Conservation (phyloP, 306 rosid species). For the Mucuna pruriens region DNA sequence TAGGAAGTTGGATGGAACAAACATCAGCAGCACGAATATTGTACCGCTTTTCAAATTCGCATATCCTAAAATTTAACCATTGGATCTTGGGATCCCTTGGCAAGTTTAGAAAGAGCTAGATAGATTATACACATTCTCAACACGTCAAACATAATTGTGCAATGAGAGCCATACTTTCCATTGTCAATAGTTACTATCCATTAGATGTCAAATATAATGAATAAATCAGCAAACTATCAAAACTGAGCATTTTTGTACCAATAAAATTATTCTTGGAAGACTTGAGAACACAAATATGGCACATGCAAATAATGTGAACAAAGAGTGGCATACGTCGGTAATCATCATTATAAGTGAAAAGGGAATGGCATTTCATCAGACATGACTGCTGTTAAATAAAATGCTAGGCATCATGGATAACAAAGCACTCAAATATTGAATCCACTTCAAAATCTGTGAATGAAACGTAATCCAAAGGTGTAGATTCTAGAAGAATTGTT, state of each 20-base stretch:
- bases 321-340: background rate
- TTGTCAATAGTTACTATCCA: background rate
- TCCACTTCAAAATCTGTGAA: background rate
- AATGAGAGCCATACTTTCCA: background rate
- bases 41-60: background rate
- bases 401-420: background rate
- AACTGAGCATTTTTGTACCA: background rate
- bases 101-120: background rate
- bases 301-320: background rate
- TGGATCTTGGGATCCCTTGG: background rate
- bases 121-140: background rate
- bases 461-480: background rate
- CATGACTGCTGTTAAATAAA: background rate
- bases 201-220: background rate
- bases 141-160: background rate
- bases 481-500: background rate
- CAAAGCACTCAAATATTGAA: background rate
- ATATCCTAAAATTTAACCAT: background rate
- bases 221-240: background rate
- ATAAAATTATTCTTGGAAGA: background rate
- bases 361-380: background rate
- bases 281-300: background rate
- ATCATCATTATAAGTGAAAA: background rate
- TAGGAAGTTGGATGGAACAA: background rate
- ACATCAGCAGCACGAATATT: background rate